Conservation (phyloP, 257 asterid species). For the Cynanchum wilfordii region DNA sequence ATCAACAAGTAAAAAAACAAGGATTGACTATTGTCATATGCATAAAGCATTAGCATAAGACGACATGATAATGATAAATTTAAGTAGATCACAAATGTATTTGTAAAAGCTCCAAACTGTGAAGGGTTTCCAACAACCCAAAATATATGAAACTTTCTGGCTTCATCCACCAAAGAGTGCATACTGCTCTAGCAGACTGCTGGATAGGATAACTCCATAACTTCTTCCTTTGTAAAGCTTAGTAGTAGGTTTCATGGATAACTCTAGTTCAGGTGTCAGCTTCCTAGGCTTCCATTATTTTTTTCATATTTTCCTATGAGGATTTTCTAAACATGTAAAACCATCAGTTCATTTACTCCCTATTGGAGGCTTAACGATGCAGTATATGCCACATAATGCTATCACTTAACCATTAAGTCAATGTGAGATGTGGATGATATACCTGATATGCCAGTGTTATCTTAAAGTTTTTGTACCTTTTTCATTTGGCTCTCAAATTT, state of each 20-base stretch:
- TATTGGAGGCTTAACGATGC: neutral
- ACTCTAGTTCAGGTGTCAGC: neutral
- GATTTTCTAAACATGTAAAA: neutral
- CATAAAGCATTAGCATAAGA: neutral
- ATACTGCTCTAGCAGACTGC: neutral
- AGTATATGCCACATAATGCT: neutral
- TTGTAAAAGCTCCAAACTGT: neutral
- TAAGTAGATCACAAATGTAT: neutral
- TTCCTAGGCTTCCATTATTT: neutral
- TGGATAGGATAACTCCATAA: neutral
- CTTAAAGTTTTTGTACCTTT: neutral
- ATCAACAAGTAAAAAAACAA: neutral
- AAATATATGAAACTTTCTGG: neutral
- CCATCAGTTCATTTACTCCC: neutral
- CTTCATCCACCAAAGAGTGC: neutral
- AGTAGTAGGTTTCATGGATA: neutral
- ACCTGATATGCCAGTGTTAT: neutral
- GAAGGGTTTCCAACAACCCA: constrained; percentile 3
- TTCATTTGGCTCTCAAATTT: neutral
- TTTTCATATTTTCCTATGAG: neutral
- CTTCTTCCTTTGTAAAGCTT: neutral
- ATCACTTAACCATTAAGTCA: neutral
- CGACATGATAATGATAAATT: neutral
- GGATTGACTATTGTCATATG: neutral
- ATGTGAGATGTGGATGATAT: neutral